Conservation (phyloP, 768 basidiomycete species). For the Lepiota venenata region DNA sequence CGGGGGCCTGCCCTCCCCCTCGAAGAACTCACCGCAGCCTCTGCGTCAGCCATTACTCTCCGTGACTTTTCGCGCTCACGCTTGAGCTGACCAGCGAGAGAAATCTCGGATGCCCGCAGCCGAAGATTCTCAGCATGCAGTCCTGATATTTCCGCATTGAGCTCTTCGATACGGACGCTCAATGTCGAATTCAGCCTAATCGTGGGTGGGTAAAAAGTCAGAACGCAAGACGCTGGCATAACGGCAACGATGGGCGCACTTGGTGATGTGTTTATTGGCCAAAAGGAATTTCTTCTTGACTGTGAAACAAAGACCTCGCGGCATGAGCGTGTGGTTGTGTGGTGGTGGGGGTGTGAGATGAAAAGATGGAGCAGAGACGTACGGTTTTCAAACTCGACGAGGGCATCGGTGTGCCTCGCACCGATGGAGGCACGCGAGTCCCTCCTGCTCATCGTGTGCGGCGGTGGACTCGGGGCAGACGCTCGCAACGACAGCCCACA, state of each 20-base stretch:
- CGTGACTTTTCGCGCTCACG: conserved; percentile 76
- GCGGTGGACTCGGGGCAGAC: conserved; percentile 10
- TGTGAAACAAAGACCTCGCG: conserved; percentile 35
- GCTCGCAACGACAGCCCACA: conserved; percentile 6
- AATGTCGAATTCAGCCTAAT: conserved; percentile 82
- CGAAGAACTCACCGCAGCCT: conserved; percentile 56
- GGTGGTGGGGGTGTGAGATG: neutral
- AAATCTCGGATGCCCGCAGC: conserved; percentile 77
- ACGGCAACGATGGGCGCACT: too few relatives aligned
- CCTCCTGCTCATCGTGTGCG: conserved; percentile 47
- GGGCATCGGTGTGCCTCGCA: conserved; percentile 70
- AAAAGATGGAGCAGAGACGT: conserved; percentile 28
- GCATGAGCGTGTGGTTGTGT: conserved; percentile 23
- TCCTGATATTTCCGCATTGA: conserved; percentile 79
- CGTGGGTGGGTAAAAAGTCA: too few relatives aligned
- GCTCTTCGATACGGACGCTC: conserved; percentile 80
- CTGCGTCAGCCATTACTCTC: conserved; percentile 69
- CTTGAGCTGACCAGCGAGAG: conserved; percentile 72
- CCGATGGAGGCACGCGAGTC: conserved; percentile 64
- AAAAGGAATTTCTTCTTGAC: conserved; percentile 93
- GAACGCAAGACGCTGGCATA: too few relatives aligned
- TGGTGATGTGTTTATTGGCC: conserved; percentile 90
- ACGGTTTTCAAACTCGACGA: conserved; percentile 86
- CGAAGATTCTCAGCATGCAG: conserved; percentile 82
- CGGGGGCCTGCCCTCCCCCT: neutral